These are phyloP conservation scores for Chlorella ohadii DNA, from an alignment of 139 green algal species.

Conservation along the genomic window DNA sequence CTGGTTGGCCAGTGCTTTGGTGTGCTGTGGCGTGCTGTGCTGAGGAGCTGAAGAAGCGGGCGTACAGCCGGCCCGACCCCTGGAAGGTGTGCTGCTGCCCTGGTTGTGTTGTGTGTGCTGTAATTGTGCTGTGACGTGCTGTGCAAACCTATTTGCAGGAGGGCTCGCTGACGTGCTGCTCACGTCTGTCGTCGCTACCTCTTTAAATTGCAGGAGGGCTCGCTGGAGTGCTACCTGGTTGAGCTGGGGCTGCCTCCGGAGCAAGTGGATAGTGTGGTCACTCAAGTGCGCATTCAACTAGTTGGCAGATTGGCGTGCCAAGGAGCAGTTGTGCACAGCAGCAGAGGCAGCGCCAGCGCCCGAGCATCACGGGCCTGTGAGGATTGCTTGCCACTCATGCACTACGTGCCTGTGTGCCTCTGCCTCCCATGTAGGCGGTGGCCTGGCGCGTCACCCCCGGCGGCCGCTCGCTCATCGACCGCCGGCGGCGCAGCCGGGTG, in stretches of 20 bases:
- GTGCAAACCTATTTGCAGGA: neutral
- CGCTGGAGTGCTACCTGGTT: conserved; percentile 57
- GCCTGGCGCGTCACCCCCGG: conserved; percentile 69
- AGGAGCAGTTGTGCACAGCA: neutral
- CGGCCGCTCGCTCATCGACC: conserved; percentile 67
- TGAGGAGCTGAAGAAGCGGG: conserved; percentile 18
- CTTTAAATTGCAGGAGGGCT: conserved; percentile 60
- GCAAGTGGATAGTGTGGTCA: conserved; percentile 53
- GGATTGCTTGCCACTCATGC: too few species aligned
- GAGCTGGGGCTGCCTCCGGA: conserved; percentile 54
- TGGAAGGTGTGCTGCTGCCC: neutral
- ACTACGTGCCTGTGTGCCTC: too few species aligned
- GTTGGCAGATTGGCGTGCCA: too few species aligned
- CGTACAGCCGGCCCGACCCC: conserved; percentile 18
- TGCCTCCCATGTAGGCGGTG: conserved; percentile 37
- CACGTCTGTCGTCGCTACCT: too few species aligned
- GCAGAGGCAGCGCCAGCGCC: neutral
- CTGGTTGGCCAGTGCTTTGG: too few species aligned
- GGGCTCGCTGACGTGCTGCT: neutral
- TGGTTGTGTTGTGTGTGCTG: neutral
- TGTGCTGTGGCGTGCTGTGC: too few species aligned
- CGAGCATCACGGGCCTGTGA: too few species aligned
- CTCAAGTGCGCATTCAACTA: neutral
- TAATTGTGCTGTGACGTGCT: neutral
- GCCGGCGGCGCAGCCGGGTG: conserved; percentile 48